phyloP scores from a whole-genome alignment of 1,139 yeast genomes.

The Wickerhamiella infanticola region DNA sequence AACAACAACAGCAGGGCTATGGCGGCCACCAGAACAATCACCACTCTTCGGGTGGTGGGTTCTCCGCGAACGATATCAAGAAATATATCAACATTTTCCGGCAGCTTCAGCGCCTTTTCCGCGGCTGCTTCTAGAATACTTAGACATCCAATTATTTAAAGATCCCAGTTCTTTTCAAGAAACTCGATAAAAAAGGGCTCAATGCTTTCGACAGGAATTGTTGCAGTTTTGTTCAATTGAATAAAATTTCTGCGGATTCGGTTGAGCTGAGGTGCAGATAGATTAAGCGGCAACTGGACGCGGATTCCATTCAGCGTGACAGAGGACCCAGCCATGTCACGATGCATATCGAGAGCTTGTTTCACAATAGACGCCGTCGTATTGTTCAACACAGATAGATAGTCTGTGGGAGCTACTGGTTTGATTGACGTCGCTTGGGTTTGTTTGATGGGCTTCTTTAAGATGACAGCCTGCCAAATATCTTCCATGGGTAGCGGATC shows the following conservation, averaged over 20 bases:
- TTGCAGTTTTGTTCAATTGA: constrained; percentile 62
- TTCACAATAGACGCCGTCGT: constrained; percentile 50
- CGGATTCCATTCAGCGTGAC: constrained; percentile 26
- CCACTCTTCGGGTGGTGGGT: constrained; percentile 17
- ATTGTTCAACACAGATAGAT: constrained; percentile 63
- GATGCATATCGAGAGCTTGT: constrained; percentile 45
- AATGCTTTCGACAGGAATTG: constrained; percentile 21
- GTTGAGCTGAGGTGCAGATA: constrained; percentile 67
- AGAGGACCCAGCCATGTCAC: constrained; percentile 38
- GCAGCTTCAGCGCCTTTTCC: constrained; percentile 3
- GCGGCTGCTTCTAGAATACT: background rate
- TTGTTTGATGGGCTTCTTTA: constrained; percentile 38
- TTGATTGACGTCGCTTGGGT: constrained; percentile 30
- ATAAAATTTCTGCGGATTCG: constrained; percentile 72
- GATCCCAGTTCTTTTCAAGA: constrained; percentile 6
- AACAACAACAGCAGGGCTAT: constrained; percentile 15
- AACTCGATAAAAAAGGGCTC: constrained; percentile 13
- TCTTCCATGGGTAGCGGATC: constrained; percentile 48
- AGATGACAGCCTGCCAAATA: constrained; percentile 56
- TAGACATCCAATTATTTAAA: background rate
- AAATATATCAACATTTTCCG: constrained; percentile 24
- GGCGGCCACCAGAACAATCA: constrained; percentile 7
- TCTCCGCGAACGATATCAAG: constrained; percentile 23
- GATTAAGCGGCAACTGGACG: constrained; percentile 49
- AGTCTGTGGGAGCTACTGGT: constrained; percentile 69